These are phyloP conservation scores for Myriosclerotinia duriaeana DNA, from an alignment of 2,329 filamentous ascomycete species.

Conservation along the genomic window DNA sequence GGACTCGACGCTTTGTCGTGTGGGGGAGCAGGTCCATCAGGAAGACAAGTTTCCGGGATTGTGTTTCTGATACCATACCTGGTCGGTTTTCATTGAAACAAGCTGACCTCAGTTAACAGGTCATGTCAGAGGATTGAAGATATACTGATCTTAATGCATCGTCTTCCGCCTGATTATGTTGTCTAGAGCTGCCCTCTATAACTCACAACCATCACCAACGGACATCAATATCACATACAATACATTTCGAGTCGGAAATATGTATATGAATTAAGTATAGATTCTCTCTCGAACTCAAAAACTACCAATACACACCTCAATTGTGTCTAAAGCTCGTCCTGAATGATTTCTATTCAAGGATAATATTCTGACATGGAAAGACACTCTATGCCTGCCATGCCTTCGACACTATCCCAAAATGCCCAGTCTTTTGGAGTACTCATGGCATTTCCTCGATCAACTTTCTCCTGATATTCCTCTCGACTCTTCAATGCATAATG, in stretches of 20 bases:
- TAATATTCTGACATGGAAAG: slow-evolving; percentile 37
- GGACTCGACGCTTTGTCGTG: slow-evolving; percentile 3
- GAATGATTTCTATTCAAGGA: slow-evolving; percentile 24
- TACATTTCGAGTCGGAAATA: not conserved
- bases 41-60: not conserved
- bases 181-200: not conserved
- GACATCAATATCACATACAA: not conserved
- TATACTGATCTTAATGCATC: not conserved
- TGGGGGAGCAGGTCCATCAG: not conserved
- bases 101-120: not conserved
- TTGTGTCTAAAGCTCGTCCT: not conserved
- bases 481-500: slow-evolving; percentile 42
- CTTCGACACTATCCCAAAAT: slow-evolving; percentile 39
- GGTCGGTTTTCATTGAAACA: not conserved
- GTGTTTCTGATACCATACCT: not conserved
- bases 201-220: not conserved
- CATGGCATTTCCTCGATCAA: slow-evolving; percentile 36
- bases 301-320: not conserved
- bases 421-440: slow-evolving; percentile 34
- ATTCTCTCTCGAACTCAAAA: not conserved
- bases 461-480: slow-evolving; percentile 40
- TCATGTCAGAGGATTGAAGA: not conserved
- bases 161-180: not conserved
- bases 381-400: slow-evolving; percentile 33
- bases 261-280: not conserved